Evolutionary conservation across 2,329 filamentous ascomycete species (phyloP).

Genomic region (Lachnellula cervina): DNA sequence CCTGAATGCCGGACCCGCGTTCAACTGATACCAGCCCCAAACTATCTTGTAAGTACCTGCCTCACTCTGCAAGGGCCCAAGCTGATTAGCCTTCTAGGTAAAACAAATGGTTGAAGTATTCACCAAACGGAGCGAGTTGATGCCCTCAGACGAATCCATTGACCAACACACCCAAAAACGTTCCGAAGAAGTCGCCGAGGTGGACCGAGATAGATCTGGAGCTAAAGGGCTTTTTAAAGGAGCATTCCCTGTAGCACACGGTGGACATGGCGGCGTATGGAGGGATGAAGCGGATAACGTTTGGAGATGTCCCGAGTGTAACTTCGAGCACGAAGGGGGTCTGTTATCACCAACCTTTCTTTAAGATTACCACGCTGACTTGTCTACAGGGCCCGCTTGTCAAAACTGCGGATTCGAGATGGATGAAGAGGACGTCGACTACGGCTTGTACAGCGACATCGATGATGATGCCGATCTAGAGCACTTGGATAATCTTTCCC

Average conservation of each 20-base stretch:
- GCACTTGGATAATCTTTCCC: conserved; percentile 17
- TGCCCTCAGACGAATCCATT: conserved; percentile 58
- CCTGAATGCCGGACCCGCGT: conserved; percentile 61
- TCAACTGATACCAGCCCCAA: conserved; percentile 55
- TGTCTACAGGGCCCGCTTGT: conserved; percentile 42
- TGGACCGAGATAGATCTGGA: conserved; percentile 55
- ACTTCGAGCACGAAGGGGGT: conserved; percentile 56
- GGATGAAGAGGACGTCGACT: conserved; percentile 38
- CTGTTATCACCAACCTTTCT: not conserved
- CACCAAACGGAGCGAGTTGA: conserved; percentile 52
- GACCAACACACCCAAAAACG: conserved; percentile 55
- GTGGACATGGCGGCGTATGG: conserved; percentile 10
- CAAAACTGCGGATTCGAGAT: conserved; percentile 49
- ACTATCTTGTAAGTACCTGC: conserved; percentile 50
- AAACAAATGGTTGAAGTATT: conserved; percentile 62
- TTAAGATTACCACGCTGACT: not conserved
- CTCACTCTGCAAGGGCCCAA: not conserved
- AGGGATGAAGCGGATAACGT: conserved; percentile 58
- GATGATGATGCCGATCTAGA: conserved; percentile 41
- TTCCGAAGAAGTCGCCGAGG: conserved; percentile 52
- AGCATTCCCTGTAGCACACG: conserved; percentile 26
- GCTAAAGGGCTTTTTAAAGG: conserved; percentile 59
- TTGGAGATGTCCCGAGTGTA: conserved; percentile 56
- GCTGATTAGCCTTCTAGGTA: conserved; percentile 39
- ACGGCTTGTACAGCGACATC: conserved; percentile 33